These are phyloP conservation scores for Umbellularia californica DNA, from an alignment of 164 flowering plant species.

Conservation along the genomic window DNA sequence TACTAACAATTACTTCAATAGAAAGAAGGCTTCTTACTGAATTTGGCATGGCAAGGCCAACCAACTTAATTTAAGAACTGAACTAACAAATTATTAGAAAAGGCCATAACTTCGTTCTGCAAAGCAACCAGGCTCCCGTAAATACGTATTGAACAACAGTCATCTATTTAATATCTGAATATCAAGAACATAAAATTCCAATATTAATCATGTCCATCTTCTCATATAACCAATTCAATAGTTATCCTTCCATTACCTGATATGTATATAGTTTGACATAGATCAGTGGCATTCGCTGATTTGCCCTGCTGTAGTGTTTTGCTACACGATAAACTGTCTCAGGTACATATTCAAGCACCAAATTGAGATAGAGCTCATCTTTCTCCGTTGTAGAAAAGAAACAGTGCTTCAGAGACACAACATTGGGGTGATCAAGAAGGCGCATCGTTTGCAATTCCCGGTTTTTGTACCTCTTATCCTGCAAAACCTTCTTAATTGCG, in stretches of 20 bases:
- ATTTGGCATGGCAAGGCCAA: neutral
- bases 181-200: neutral
- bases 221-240: neutral
- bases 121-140: neutral
- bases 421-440: slow-evolving; percentile 76
- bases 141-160: too few species aligned
- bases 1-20: neutral
- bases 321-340: slow-evolving; percentile 66
- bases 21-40: neutral
- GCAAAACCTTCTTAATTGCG: slow-evolving; percentile 73
- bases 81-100: too few species aligned
- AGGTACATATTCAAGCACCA: slow-evolving; percentile 79
- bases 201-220: neutral
- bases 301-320: slow-evolving; percentile 59
- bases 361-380: slow-evolving; percentile 74
- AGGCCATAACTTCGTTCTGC: neutral
- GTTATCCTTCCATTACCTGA: slow-evolving; percentile 33
- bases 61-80: too few species aligned
- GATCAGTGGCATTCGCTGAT: slow-evolving; percentile 71
- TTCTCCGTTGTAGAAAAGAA: slow-evolving; percentile 75
- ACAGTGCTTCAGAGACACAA: slow-evolving; percentile 67
- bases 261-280: slow-evolving; percentile 67
- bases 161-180: neutral
- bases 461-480: slow-evolving; percentile 73
- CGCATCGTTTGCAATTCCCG: slow-evolving; percentile 81